Conservation (phyloP, 768 basidiomycete genomes). For the Lactarius sp. region DNA sequence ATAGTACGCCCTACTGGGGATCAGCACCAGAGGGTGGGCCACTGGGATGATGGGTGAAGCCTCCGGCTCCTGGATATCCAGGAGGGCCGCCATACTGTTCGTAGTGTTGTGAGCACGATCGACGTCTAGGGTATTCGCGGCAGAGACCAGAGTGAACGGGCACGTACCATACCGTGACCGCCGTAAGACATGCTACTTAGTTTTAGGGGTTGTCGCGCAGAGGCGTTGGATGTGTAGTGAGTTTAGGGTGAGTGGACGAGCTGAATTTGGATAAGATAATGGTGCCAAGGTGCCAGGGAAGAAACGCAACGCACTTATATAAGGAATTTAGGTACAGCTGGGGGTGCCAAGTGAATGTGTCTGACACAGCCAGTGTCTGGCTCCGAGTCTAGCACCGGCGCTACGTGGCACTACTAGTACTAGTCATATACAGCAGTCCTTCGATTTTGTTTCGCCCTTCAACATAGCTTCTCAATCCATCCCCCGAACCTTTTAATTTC, state of each 20-base stretch:
- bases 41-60: conserved; percentile 30
- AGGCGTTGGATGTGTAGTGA: not conserved
- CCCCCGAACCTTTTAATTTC: no score
- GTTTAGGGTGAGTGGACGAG: not conserved
- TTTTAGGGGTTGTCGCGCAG: not conserved
- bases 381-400: no score
- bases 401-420: no score
- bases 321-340: no score
- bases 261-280: not conserved
- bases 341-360: no score
- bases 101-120: not conserved
- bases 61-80: conserved; percentile 31
- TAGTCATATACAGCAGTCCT: no score
- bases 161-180: conserved; percentile 4
- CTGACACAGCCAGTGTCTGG: no score
- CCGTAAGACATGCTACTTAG: conserved; percentile 21
- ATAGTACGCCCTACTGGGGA: conserved; percentile 48
- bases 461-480: no score
- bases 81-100: conserved; percentile 3
- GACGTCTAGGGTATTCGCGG: not conserved
- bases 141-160: not conserved
- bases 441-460: no score
- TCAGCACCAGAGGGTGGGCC: conserved; percentile 62
- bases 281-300: not conserved
- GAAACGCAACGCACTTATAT: no score